Evolutionary conservation across 495 filamentous ascomycete species (phyloP).

Genomic region (Lophium mytilinum): DNA sequence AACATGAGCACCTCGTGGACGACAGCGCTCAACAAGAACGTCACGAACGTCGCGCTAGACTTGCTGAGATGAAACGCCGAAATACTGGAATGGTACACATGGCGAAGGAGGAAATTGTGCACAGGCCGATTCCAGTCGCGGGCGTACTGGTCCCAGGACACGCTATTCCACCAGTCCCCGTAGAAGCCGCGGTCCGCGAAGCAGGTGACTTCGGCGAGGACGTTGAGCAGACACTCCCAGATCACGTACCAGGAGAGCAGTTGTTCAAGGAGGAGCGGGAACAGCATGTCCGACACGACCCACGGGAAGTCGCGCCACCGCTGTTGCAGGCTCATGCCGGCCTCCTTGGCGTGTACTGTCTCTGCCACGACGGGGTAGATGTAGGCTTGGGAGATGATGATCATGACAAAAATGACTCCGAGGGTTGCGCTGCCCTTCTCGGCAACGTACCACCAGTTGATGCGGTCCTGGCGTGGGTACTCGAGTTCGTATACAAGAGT

Average conservation of each 20-base stretch:
- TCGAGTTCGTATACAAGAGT: constrained; percentile 71
- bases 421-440: constrained; percentile 62
- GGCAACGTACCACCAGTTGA: constrained; percentile 63
- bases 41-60: constrained; percentile 62
- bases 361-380: constrained; percentile 61
- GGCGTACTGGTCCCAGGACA: constrained; percentile 60
- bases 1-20: constrained; percentile 72
- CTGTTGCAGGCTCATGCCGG: constrained; percentile 48
- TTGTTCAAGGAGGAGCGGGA: constrained; percentile 71
- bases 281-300: constrained; percentile 60
- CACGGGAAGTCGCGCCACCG: constrained; percentile 60
- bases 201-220: constrained; percentile 60
- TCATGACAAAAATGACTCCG: constrained; percentile 58
- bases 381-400: constrained; percentile 42
- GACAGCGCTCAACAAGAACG: constrained; percentile 60
- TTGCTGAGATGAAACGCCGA: constrained; percentile 59
- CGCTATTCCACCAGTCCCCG: constrained; percentile 54
- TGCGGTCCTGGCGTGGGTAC: constrained; percentile 59
- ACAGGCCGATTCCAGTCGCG: constrained; percentile 69
- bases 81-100: constrained; percentile 69
- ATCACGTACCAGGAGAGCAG: constrained; percentile 65
- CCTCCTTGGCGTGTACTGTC: constrained; percentile 55
- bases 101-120: constrained; percentile 62
- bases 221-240: constrained; percentile 73
- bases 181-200: constrained; percentile 77